Base-by-base conservation (phyloP, 768 basidiomycete genomes). In the Clathrus columnatus region DNA sequence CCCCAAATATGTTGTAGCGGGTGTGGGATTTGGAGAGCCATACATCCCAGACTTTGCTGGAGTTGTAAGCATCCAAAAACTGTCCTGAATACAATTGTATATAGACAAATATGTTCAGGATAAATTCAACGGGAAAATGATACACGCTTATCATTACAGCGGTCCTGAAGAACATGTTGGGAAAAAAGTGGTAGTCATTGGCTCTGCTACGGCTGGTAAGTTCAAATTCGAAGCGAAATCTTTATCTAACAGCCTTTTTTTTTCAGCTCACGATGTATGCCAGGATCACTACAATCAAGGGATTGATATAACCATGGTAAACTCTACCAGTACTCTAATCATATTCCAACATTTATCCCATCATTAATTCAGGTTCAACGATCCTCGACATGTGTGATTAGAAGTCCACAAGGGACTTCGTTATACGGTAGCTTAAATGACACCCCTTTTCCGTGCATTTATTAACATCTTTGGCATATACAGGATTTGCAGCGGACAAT, bases 401-500 rank as follows among this genome's bases (percentile, higher is more conserved):
- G 10, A 36, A 5, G 4, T 11, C 36, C 36, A 4, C 14, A 36
- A 2, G 36, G 36, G n/a, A 36, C 4, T 36, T 3, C n/a, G 2
- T 36, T 2, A n/a, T 11, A 36, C 36, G 36, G 11, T 3, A 36
- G 36, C 7, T n/a, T n/a, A n/a, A n/a, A 36, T 36, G 14, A n/a
- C 7, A 4, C n/a, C 36, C 4, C n/a, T 36, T 36, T 11, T 36
- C 30, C 7, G 16, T 16, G 30, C 7, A 7, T 32, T 32, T 16
- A 21, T 26, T 50, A 4, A 5, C 2, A 36, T 14, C n/a, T 3
- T 36, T n/a, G 36, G 5, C 18, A 26, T 26, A 48, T 24, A 49
- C 45, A 47, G 64, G 63, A 23, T 59, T 66, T 21, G 81, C 79
- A 65, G 67, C 65, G 29, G 81, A 81, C 59, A 69, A 67, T n/a